Conservation (phyloP, 345 rosid genomes). For the Raphanus sativus region DNA sequence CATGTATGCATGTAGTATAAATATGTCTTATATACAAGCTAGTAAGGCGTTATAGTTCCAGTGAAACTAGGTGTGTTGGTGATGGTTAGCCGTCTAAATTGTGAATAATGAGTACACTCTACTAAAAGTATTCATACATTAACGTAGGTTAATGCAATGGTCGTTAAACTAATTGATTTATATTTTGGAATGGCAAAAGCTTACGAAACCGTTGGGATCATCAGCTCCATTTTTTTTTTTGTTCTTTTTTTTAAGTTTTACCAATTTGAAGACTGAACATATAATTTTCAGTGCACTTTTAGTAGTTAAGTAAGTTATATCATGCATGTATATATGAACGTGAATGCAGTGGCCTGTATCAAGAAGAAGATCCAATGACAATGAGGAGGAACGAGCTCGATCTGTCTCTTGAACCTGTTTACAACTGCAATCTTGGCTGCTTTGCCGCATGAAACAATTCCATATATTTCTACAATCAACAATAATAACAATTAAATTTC, state of each 20-base stretch:
- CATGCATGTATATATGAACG: background rate
- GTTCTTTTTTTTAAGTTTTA: background rate
- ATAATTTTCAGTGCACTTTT: background rate
- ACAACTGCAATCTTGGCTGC: conserved; percentile 59
- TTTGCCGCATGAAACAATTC: conserved; percentile 42
- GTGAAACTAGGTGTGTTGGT: background rate
- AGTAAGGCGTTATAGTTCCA: background rate
- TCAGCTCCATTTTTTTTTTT: background rate
- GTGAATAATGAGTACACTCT: background rate
- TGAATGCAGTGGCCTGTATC: conserved; percentile 54
- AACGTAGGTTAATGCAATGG: conserved; percentile 15
- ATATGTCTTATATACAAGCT: background rate
- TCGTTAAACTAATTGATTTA: background rate
- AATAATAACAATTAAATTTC: conserved; percentile 15
- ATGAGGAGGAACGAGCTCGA: conserved; percentile 66
- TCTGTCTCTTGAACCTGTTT: conserved; percentile 60
- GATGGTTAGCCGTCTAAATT: conserved; percentile 8
- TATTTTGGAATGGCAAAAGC: background rate
- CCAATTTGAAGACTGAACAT: background rate
- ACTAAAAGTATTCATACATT: background rate
- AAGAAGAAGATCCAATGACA: conserved; percentile 52
- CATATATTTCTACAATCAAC: background rate
- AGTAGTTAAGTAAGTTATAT: background rate
- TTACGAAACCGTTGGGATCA: background rate
- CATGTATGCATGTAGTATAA: background rate